Base-by-base conservation (phyloP, 495 filamentous ascomycete genomes). In the Aspergillus coremiiformis region DNA sequence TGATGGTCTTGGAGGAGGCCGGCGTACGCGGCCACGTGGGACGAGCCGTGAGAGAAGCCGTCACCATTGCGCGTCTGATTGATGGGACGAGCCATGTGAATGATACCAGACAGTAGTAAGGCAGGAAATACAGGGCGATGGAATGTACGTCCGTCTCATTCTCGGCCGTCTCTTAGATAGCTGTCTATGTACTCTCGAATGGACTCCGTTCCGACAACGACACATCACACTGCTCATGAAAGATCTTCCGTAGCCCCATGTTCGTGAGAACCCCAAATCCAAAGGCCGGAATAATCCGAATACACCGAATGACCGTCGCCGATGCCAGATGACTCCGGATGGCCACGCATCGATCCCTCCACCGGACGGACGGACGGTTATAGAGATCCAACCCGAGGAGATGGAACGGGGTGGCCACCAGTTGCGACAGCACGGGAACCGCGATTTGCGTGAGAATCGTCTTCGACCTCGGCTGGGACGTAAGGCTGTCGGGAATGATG, bases 1-100 rank as follows among this genome's bases (percentile, higher is more conserved):
- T 73, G 43, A 70, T 74, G 64, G 66, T 73, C 14, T 53, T 76
- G 52, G 72, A 75, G 54, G 70, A 73, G 52, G 65, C 54, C 2
- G 69, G 62, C 12, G 67, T 75, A 12, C 56, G 72, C n/a, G 70
- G 72, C 0, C 55, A 58, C 51, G 55, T 76, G 51, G 71, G 66
- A 27, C 61, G 69, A 23, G 67, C 64, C 21, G 37, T 76, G 17
- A 52, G 72, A 39, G 71, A 76, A 51, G 69, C 70, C 17, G 69
- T 70, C 35, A 66, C 63, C n/a, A 51, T 72, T 49, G 71, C 70
- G 14, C 60, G 70, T 35, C 48, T 66, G 55, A 67, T 73, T 61
- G 44, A 47, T 32, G 72, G 67, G 39, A 66, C 17, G 3, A 4
- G 37, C 21, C 37, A 41, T 41, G 15, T n/a, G 52, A 74, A 74